Conservation (phyloP, 2,329 filamentous ascomycete genomes). For the Microcyclosporella mali region DNA sequence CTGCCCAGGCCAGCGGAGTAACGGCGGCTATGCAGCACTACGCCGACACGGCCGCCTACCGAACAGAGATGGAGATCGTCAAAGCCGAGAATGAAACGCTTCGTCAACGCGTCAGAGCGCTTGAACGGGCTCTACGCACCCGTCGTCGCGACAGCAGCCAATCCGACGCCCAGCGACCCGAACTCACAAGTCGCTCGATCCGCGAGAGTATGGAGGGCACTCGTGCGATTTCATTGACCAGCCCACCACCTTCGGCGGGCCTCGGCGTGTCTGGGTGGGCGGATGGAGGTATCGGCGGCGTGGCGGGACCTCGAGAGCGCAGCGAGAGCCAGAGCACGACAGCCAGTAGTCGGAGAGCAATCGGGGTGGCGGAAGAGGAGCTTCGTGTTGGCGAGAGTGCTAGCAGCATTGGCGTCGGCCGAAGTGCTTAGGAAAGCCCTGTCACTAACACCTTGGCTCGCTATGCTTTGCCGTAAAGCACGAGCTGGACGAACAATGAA, state of each 20-base stretch:
- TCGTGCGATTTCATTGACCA: conserved; percentile 12
- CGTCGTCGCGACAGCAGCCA: conserved; percentile 29
- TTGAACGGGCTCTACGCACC: conserved; percentile 39
- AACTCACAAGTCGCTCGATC: conserved; percentile 6
- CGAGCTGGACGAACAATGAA: too few species aligned
- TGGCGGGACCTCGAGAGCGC: conserved; percentile 31
- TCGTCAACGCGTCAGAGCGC: conserved; percentile 42
- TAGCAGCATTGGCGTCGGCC: conserved; percentile 24
- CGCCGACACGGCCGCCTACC: conserved; percentile 39
- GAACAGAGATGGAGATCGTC: conserved; percentile 43
- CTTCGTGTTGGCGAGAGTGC: conserved; percentile 34
- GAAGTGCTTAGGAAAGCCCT: conserved; percentile 8
- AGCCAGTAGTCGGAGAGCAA: conserved; percentile 27
- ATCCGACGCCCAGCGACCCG: conserved; percentile 23
- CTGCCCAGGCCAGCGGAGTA: conserved; percentile 12
- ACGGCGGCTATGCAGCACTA: conserved; percentile 24
- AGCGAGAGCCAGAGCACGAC: conserved; percentile 35
- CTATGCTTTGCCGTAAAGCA: too few species aligned
- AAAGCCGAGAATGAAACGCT: conserved; percentile 46
- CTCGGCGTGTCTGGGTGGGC: conserved; percentile 22
- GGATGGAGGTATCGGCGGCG: conserved; percentile 27
- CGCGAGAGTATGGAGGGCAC: conserved; percentile 3
- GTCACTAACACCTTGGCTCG: too few species aligned
- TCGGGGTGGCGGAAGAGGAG: conserved; percentile 27
- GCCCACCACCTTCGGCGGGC: conserved; percentile 13